Evolutionary conservation across 2,329 filamentous ascomycete genomes (phyloP), one percentile per base, ranked within the genome.

Genomic region (Trichoderma asperellum): DNA sequence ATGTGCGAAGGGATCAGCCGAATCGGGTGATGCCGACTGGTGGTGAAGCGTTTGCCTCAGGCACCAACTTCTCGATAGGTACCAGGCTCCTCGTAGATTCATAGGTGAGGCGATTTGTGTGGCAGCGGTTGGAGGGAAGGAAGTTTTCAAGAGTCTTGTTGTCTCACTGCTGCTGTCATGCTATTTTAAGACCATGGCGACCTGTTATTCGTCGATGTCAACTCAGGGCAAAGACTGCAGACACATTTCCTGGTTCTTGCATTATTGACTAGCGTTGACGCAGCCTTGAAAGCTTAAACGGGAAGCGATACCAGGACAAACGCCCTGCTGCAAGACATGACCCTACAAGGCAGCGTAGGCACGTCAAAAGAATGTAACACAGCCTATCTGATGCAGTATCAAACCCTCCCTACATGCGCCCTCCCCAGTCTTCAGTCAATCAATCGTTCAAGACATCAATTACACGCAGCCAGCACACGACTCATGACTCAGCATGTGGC

Each of bases 1-100:
- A 66, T 65, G 24, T 65, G 55, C 49, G 32, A 52, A 58, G 55
- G 53, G 63, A 66, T 66, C 63, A 24, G 29, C 35, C 57, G n/a
- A 43, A 49, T 52, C 55, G 63, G 63, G 62, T 57, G 35, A 40
- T 65, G 27, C 53, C 62, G 35, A 57, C 18, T 49, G 27, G 52
- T 24, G 12, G 53, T 14, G 53, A 10, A 34, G 37, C 8, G 4
- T 32, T 7, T 29, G 62, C 62, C 62, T 65, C 52, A 65, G 62
- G 62, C 62, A 57, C 12, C 37, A 57, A 65, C 18, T 16, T 43
- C 12, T 3, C 4, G 62, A 43, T 47, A 40, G 62, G 32, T 47
- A 40, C 52, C 18, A 7, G 7, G 24, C 34, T 37, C 21, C 18
- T n/a, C 29, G 4, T 24, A 24, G 24, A 24, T 24, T 24, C 24